Evolutionary conservation across 2,329 filamentous ascomycete genomes (phyloP).

Genomic region (Trichoderma lentiforme): DNA sequence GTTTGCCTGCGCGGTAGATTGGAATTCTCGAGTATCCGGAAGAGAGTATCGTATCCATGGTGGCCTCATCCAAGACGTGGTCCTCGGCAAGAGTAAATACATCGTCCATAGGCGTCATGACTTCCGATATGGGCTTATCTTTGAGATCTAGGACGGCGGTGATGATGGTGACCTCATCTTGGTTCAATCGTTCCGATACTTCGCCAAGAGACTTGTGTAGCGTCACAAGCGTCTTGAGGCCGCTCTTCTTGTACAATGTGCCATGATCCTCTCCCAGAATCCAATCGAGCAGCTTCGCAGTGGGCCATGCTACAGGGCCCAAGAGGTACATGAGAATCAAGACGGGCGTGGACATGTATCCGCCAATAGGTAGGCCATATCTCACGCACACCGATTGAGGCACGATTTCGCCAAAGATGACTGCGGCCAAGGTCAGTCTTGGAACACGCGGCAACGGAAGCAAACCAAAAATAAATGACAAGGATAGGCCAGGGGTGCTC

Average conservation of each 20-base stretch:
- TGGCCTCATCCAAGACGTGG: conserved; percentile 85
- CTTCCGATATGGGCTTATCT: conserved; percentile 88
- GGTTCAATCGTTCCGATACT: conserved; percentile 83
- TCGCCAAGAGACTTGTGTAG: conserved; percentile 89
- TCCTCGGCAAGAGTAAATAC: conserved; percentile 97
- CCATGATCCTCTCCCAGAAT: conserved; percentile 93
- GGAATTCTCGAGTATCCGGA: conserved; percentile 96
- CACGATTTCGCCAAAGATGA: conserved; percentile 96
- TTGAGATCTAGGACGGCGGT: conserved; percentile 94
- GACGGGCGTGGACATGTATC: conserved; percentile 87
- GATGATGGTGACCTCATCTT: conserved; percentile 98
- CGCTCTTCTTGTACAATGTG: conserved; percentile 96
- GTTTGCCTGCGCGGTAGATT: conserved; percentile 81
- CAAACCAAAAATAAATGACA: not conserved
- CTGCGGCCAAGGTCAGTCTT: conserved; percentile 44
- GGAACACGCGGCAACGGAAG: not conserved
- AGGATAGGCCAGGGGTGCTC: conserved; percentile 34
- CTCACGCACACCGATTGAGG: conserved; percentile 96
- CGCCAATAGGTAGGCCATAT: conserved; percentile 91
- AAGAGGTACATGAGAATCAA: conserved; percentile 88
- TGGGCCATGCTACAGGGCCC: conserved; percentile 87
- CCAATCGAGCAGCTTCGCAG: conserved; percentile 90
- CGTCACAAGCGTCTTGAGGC: conserved; percentile 91
- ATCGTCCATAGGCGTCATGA: conserved; percentile 98
- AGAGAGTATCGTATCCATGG: conserved; percentile 89